A percentile compares a stretch with the other conserved stretches of the same genome.
phyloP scores from a whole-genome alignment of 2,329 filamentous ascomycete species.

The Cyphellophora europaea region DNA sequence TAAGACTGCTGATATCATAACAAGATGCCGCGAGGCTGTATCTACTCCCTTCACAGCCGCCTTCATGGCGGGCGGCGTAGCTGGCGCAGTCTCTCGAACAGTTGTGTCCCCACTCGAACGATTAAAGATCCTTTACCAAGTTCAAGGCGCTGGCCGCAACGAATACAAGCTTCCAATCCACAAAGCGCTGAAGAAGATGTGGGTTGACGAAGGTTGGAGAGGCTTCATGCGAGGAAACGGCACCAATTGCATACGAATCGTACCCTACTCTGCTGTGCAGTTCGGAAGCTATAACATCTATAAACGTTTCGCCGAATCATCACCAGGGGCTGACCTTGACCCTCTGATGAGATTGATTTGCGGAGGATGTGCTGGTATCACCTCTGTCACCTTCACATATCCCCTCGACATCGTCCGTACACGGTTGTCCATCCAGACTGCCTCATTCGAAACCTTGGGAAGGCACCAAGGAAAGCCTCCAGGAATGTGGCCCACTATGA shows the following conservation, averaged over 20 bases:
- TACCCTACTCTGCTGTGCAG: constrained; percentile 95
- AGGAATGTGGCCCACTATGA: constrained; percentile 84
- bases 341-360: constrained; percentile 73
- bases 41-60: constrained; percentile 82
- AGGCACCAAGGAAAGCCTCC: constrained; percentile 59
- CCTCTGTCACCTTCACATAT: constrained; percentile 90
- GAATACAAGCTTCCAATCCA: constrained; percentile 90
- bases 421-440: constrained; percentile 87
- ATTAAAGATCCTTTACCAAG: constrained; percentile 94
- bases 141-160: constrained; percentile 80
- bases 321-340: constrained; percentile 63
- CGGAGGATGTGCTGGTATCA: constrained; percentile 85
- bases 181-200: constrained; percentile 89
- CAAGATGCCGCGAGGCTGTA: constrained; percentile 33
- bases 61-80: constrained; percentile 88
- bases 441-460: constrained; percentile 77
- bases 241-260: constrained; percentile 95
- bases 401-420: constrained; percentile 96
- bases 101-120: constrained; percentile 94
- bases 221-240: constrained; percentile 98
- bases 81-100: constrained; percentile 92
- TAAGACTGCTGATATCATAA: constrained; percentile 16
- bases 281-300: constrained; percentile 98
- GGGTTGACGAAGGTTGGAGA: constrained; percentile 90
- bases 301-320: constrained; percentile 73